Conservation (phyloP, 306 rosid species). For the Pachyrhizus erosus region DNA sequence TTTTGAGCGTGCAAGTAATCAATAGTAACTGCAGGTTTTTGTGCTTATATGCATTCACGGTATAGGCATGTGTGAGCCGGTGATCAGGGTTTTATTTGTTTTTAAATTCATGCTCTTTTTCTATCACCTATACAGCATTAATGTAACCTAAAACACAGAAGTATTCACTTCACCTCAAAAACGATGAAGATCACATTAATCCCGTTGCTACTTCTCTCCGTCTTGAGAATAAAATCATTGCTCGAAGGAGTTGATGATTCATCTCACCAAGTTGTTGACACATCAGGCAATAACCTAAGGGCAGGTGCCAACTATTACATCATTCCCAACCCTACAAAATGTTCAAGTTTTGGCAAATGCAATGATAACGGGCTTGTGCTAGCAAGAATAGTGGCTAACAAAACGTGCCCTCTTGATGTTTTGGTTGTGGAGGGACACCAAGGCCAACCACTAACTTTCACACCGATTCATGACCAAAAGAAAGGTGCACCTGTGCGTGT, state of each 20-base stretch:
- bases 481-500: constrained; percentile 40
- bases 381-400: constrained; percentile 5
- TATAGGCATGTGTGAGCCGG: not conserved
- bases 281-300: not conserved
- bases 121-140: not conserved
- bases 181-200: not conserved
- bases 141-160: not conserved
- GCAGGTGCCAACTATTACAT: constrained; percentile 27
- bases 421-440: constrained; percentile 36
- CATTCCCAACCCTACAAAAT: constrained; percentile 30
- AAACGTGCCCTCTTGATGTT: constrained; percentile 47
- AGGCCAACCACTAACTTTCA: constrained; percentile 45
- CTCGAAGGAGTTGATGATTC: not conserved
- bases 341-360: not conserved
- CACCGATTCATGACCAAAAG: constrained; percentile 30
- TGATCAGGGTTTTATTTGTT: not conserved
- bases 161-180: not conserved
- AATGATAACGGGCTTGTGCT: constrained; percentile 43
- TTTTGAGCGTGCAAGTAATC: no score
- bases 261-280: not conserved
- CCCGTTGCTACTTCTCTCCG: not conserved
- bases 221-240: not conserved
- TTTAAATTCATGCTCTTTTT: not conserved
- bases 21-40: not conserved
- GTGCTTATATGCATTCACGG: not conserved